phyloP scores from a whole-genome alignment of 345 rosid genomes.

The Gossypium anomalum region DNA sequence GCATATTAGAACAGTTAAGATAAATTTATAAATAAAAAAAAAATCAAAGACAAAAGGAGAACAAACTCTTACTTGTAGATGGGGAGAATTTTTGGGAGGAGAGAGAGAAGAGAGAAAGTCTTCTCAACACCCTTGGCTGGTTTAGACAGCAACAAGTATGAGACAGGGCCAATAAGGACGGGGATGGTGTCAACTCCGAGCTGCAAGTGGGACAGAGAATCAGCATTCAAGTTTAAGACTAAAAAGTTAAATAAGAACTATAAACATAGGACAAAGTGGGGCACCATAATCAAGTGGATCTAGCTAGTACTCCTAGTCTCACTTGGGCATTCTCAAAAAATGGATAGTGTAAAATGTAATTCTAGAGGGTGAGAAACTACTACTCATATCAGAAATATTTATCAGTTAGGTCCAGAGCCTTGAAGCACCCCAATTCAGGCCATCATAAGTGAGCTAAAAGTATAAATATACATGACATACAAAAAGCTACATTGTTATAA shows the following conservation, averaged over 20 bases:
- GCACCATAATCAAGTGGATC: neutral
- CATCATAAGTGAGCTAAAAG: neutral
- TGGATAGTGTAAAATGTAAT: neutral
- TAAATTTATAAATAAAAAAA: neutral
- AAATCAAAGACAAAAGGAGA: neutral
- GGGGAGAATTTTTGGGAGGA: constrained; percentile 78
- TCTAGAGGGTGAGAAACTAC: neutral
- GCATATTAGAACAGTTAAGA: constrained; percentile 23
- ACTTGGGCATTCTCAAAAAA: neutral
- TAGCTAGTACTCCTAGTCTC: neutral
- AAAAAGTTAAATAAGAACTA: neutral
- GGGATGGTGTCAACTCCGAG: constrained; percentile 92
- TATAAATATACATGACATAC: neutral
- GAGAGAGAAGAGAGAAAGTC: constrained; percentile 75
- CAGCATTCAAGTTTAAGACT: constrained; percentile 15
- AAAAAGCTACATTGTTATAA: neutral
- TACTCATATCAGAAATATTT: neutral
- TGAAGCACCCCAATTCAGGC: neutral
- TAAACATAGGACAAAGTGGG: neutral
- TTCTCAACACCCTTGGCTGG: constrained; percentile 93
- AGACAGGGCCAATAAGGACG: constrained; percentile 86
- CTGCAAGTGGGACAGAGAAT: constrained; percentile 37
- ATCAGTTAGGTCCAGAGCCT: neutral
- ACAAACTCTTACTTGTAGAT: constrained; percentile 65
- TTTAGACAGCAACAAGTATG: constrained; percentile 85